Conservation (phyloP, 2,329 filamentous ascomycete genomes). For the Ceratocystis eucalypticola region DNA sequence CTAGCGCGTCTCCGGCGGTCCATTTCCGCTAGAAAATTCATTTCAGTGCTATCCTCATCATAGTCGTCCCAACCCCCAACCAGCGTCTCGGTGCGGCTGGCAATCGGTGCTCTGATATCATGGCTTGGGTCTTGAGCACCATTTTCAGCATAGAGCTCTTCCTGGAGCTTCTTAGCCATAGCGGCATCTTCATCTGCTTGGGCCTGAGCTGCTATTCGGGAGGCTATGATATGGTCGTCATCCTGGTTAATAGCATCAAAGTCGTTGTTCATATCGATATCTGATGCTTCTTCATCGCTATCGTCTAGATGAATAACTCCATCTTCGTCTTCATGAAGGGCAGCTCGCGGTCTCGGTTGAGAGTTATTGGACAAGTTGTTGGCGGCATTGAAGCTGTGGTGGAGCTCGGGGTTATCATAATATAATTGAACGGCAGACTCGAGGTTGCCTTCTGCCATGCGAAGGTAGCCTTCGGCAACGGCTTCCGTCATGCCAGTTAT, state of each 20-base stretch:
- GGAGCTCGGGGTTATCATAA: constrained; percentile 74
- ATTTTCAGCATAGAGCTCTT: constrained; percentile 64
- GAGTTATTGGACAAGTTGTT: constrained; percentile 26
- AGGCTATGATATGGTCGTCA: constrained; percentile 30
- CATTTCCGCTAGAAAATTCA: constrained; percentile 14
- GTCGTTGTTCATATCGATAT: constrained; percentile 22
- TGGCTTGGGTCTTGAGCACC: constrained; percentile 34
- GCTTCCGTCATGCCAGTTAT: constrained; percentile 65
- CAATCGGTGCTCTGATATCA: constrained; percentile 77
- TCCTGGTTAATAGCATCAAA: constrained; percentile 25
- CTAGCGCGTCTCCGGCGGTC: constrained; percentile 13
- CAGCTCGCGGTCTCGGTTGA: constrained; percentile 21
- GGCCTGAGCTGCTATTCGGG: constrained; percentile 33
- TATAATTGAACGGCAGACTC: constrained; percentile 80
- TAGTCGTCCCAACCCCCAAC: constrained; percentile 39
- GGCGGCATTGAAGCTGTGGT: constrained; percentile 31
- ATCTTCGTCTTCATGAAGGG: constrained; percentile 27
- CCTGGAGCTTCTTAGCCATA: constrained; percentile 80
- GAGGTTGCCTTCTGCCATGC: constrained; percentile 70
- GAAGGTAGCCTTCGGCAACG: constrained; percentile 69
- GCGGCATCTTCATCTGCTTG: constrained; percentile 80
- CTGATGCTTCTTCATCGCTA: constrained; percentile 25
- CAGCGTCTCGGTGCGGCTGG: constrained; percentile 78
- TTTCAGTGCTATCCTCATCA: constrained; percentile 1
- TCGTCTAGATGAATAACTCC: constrained; percentile 53